Base-by-base conservation (phyloP, 495 filamentous ascomycete genomes). In the Antarctomyces pellizariae region DNA sequence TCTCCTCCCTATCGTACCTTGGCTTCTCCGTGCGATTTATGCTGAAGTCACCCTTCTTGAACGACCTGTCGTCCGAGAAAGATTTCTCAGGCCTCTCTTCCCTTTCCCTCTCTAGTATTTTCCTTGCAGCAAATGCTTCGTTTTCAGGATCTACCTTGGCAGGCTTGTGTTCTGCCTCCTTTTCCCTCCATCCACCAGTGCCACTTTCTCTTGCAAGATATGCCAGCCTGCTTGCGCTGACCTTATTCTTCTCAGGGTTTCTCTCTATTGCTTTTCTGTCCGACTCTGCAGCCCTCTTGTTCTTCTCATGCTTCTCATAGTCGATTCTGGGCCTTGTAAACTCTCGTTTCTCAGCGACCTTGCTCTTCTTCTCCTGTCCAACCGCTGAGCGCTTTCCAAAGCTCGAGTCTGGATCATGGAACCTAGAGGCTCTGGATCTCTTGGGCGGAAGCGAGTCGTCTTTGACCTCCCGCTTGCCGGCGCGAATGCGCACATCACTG, bases 351-450 rank as follows among this genome's bases (percentile, higher is more conserved):
- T 5, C 12, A 6, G 24, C 12, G 24, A 7, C 24, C 24, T 7
- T 9, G 7, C 14, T 14, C 12, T 36, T 41, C 27, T 48, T 49
- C 17, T 50, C 28, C 37, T 54, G 35, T 22, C 53, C 52, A 1
- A 57, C 56, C 9, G 57, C 12, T 25, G 55, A 59, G 22, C 44
- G 47, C 41, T 58, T 59, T 13, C 51, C 56, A 25, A 57, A 57
- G 7, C 24, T 7, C 4, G 34, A 29, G 2, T 49, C 30, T 0
- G 45, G 44, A 22, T 57, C 50, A 34, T 50, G 36, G 38, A 61
- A 61, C 12, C 54, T 48, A 16, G 52, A 39, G 17, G 28, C 33
- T 24, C 55, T 46, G 7, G 55, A 45, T 32, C 46, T 33, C 7
- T 40, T 32, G 16, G 38, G 32, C 12, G 42, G 12, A 6, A 5